Base-by-base conservation (phyloP, 2,329 filamentous ascomycete species). In the Hirsutella rhossiliensis region DNA sequence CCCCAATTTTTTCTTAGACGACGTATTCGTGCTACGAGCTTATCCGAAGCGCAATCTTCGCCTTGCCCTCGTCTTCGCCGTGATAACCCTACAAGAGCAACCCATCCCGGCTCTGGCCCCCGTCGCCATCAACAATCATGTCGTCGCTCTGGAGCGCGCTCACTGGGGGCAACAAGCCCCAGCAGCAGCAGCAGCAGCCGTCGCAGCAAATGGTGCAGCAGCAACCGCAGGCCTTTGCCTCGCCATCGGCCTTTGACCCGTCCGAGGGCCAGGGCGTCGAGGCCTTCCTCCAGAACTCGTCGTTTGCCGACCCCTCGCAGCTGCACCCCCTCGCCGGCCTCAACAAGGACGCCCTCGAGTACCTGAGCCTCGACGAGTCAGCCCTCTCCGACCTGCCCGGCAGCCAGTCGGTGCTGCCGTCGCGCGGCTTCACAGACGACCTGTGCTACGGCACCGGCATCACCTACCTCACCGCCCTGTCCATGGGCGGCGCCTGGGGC, bases 371-470 rank as follows among this genome's bases (percentile, higher is more conserved):
- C 58, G 92, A 98, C 67, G 94, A 98, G 62, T 86, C 87, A 41
- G 78, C 82, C 27, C 79, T 96, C 46, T 88, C 87, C 49, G 82
- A 94, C 57, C 76, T 94, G 18, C 88, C 89, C 41, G 89, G 88
- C 58, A 76, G 81, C 47, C 84, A 86, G 62, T 94, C 90, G 38
- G 84, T 89, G 44, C 77, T 98, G 44, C 92, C 94, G 38, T 96
- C 89, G 45, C 83, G 92, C 63, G 92, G 92, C 62, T 98, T 94
- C 80, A 94, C 89, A 48, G 92, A 98, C 62, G 92, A 98, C 64
- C 78, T 98, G 47, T 97, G 92, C 69, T 98, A 98, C 64, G 92
- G 94, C 59, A 94, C 92, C 19, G 92, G 92, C 56, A 82, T 90
- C 49, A 95, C 88, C 60, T 98, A 98, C 62, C 73, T 98, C 48